Evolutionary conservation across 2,329 filamentous ascomycete genomes (phyloP).

Genomic region (Epichloe uncinata): DNA sequence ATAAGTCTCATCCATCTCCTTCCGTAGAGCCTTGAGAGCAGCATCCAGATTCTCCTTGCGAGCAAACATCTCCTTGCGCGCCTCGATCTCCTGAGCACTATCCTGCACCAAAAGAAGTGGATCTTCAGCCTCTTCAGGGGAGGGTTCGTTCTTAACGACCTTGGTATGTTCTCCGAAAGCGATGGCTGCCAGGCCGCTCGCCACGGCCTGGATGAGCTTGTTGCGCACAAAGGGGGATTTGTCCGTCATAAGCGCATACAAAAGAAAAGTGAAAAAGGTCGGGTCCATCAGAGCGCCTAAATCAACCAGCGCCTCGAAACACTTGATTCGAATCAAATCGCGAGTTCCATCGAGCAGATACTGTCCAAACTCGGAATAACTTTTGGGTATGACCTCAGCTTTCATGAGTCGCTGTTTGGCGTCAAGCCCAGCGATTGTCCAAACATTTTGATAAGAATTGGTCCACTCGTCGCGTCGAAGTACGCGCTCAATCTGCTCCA

Average conservation of each 20-base stretch:
- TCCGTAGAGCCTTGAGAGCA: constrained; percentile 32
- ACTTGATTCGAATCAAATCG: constrained; percentile 51
- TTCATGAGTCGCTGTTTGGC: constrained; percentile 52
- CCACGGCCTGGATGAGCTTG: constrained; percentile 45
- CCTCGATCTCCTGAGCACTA: constrained; percentile 38
- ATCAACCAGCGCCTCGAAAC: constrained; percentile 50
- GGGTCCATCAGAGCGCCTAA: constrained; percentile 46
- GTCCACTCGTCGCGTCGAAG: constrained; percentile 57
- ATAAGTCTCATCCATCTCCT: constrained; percentile 31
- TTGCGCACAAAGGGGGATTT: constrained; percentile 47
- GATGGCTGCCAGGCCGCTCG: constrained; percentile 45
- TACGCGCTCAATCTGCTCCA: constrained; percentile 54
- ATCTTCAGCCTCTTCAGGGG: constrained; percentile 23
- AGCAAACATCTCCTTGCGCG: constrained; percentile 47
- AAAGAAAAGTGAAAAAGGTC: constrained; percentile 40
- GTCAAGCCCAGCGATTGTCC: constrained; percentile 48
- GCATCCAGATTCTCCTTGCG: constrained; percentile 49
- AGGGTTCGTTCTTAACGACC: constrained; percentile 25
- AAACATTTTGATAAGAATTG: constrained; percentile 53
- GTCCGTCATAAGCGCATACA: constrained; percentile 47
- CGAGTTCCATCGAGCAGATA: constrained; percentile 52
- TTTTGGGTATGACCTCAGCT: constrained; percentile 42
- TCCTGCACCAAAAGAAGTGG: constrained; percentile 28
- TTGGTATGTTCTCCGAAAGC: constrained; percentile 48
- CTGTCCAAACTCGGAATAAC: constrained; percentile 44